These are phyloP conservation scores for Emiliania huxleyi DNA, from an alignment of 78 protist species.

Conservation along the genomic window DNA sequence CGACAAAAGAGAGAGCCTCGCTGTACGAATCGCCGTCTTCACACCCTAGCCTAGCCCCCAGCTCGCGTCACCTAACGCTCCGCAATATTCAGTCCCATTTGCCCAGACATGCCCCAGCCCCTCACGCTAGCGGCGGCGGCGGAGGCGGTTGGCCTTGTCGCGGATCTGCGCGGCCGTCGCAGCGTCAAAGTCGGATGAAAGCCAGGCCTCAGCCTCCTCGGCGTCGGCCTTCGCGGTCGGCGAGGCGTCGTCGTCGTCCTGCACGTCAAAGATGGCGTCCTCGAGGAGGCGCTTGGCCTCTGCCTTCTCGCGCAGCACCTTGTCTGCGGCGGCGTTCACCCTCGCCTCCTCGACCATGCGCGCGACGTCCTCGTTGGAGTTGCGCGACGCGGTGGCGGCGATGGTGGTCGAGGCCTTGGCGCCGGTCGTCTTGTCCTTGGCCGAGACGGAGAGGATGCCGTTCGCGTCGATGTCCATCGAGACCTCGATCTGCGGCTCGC, in stretches of 20 bases:
- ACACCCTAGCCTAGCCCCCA: too few relatives aligned
- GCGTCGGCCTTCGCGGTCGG: neutral
- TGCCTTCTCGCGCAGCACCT: neutral
- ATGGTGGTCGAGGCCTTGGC: slow-evolving; percentile 47
- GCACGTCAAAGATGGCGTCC: neutral
- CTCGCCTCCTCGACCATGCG: slow-evolving; percentile 94
- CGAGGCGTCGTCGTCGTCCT: neutral
- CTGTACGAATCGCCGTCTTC: too few relatives aligned
- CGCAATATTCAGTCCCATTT: too few relatives aligned
- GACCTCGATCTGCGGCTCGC: slow-evolving; percentile 66
- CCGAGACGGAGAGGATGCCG: slow-evolving; percentile 90
- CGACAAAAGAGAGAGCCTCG: too few relatives aligned
- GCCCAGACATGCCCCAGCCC: too few relatives aligned
- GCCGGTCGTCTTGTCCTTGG: slow-evolving; percentile 96
- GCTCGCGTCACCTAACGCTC: too few relatives aligned
- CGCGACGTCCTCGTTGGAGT: slow-evolving; percentile 71
- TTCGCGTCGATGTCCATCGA: slow-evolving; percentile 90
- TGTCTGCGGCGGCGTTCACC: slow-evolving; percentile 66
- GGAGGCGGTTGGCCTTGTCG: neutral
- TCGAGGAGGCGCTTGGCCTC: neutral
- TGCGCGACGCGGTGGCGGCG: neutral
- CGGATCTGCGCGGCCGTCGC: neutral
- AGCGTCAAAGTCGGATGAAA: neutral
- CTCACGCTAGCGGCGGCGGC: neutral
- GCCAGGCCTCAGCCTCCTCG: neutral